These are phyloP conservation scores for Polygonum maritimum DNA, from an alignment of 148 eudicot genomes.

Conservation along the genomic window DNA sequence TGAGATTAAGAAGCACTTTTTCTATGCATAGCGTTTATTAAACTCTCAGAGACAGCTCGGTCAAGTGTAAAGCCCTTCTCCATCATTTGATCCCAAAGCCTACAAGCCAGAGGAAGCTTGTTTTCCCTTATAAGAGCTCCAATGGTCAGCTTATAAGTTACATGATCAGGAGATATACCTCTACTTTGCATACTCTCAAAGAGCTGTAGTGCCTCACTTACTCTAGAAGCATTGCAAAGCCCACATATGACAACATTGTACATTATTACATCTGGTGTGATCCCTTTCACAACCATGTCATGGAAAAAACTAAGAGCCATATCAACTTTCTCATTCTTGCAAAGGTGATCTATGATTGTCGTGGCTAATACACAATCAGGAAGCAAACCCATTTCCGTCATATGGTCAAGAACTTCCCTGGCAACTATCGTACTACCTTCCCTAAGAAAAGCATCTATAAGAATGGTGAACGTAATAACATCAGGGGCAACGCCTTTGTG, in stretches of 20 bases:
- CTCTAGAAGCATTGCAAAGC: constrained; percentile 56
- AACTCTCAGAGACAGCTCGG: constrained; percentile 49
- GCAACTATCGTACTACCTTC: constrained; percentile 50
- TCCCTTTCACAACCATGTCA: constrained; percentile 64
- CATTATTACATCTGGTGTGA: constrained; percentile 59
- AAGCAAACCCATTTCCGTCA: constrained; percentile 54
- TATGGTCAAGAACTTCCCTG: constrained; percentile 57
- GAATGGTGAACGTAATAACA: constrained; percentile 75
- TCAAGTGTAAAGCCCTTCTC: constrained; percentile 89
- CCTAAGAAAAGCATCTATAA: constrained; percentile 61
- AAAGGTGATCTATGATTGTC: constrained; percentile 57
- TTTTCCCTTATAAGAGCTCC: constrained; percentile 55
- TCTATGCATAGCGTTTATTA: constrained; percentile 43
- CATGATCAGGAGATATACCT: constrained; percentile 63
- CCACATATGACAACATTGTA: constrained; percentile 82
- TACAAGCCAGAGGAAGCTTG: constrained; percentile 58
- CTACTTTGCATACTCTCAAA: constrained; percentile 51
- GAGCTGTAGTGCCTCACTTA: constrained; percentile 60
- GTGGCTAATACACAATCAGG: constrained; percentile 68
- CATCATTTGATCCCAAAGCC: constrained; percentile 93
- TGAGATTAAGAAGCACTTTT: constrained; percentile 19
- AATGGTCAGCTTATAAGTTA: constrained; percentile 71
- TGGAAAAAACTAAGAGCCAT: constrained; percentile 48
- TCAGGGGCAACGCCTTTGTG: constrained; percentile 63
- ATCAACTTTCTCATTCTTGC: constrained; percentile 50